phyloP scores from a whole-genome alignment of 441 rosid genomes.

The Pelargonium australe region DNA sequence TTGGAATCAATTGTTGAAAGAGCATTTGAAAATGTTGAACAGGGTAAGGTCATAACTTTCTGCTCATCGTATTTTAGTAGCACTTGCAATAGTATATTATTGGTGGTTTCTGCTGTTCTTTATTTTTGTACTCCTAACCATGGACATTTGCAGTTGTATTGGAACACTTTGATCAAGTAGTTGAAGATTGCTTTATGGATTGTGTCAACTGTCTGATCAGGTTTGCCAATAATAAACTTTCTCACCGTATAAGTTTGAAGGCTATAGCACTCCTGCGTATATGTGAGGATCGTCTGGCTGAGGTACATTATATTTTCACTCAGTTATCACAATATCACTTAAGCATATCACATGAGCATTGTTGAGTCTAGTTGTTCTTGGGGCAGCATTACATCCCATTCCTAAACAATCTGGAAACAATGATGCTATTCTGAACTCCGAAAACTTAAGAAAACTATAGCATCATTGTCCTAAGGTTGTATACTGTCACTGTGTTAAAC shows the following conservation, averaged over 20 bases:
- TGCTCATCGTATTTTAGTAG: conserved; percentile 17
- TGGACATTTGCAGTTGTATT: conserved; percentile 71
- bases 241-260: conserved; percentile 96
- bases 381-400: no score
- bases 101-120: conserved; percentile 9
- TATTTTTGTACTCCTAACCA: conserved; percentile 25
- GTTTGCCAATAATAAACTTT: conserved; percentile 90
- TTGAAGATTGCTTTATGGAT: conserved; percentile 99
- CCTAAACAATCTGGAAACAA: no score
- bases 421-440: no score
- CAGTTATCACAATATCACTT: conserved; percentile 11
- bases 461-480: no score
- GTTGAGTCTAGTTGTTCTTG: no score
- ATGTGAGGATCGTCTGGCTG: conserved; percentile 99
- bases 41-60: conserved; percentile 44
- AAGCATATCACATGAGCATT: conserved; percentile 1
- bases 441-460: no score
- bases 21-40: conserved; percentile 99
- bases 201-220: conserved; percentile 98
- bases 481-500: no score
- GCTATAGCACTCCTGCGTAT: conserved; percentile 99
- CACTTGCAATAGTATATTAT: neutral
- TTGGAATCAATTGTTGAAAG: conserved; percentile 90
- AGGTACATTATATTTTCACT: conserved; percentile 43
- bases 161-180: conserved; percentile 99